Evolutionary conservation across 23 red algal species (phyloP).

Genomic region (Gracilaria caudata): DNA sequence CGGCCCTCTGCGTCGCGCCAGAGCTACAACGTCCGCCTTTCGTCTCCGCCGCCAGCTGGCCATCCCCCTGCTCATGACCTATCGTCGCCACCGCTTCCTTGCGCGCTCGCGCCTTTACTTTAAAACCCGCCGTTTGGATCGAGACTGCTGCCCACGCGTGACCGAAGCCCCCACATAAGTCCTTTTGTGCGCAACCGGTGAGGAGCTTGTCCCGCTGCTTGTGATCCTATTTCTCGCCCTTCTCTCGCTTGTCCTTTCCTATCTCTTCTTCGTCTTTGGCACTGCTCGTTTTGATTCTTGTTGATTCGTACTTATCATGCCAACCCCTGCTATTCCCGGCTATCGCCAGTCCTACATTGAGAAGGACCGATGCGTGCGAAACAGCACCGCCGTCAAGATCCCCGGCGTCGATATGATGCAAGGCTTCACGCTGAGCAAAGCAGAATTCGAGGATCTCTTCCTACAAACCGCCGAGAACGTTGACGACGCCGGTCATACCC

Average conservation of each 20-base stretch:
- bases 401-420: conserved; percentile 65
- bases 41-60: not conserved
- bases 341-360: conserved; percentile 72
- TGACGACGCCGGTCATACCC: conserved; percentile 33
- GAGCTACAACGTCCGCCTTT: not conserved
- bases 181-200: conserved; percentile 26
- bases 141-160: not conserved
- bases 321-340: conserved; percentile 27
- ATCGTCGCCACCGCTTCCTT: not conserved
- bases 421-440: conserved; percentile 57
- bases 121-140: conserved; percentile 20
- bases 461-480: conserved; percentile 55
- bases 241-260: not conserved
- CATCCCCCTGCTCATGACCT: not conserved
- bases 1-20: not conserved
- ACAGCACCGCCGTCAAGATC: conserved; percentile 50
- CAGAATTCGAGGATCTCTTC: conserved; percentile 71
- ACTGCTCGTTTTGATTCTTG: not conserved
- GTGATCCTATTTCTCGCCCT: not conserved
- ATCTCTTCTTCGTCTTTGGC: not conserved
- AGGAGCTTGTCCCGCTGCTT: conserved; percentile 40
- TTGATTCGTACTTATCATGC: not conserved
- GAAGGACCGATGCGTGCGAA: conserved; percentile 71
- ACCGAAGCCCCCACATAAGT: not conserved
- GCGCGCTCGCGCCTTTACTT: not conserved